These are phyloP conservation scores for Suillus subluteus DNA, from an alignment of 768 basidiomycete genomes.

Conservation along the genomic window DNA sequence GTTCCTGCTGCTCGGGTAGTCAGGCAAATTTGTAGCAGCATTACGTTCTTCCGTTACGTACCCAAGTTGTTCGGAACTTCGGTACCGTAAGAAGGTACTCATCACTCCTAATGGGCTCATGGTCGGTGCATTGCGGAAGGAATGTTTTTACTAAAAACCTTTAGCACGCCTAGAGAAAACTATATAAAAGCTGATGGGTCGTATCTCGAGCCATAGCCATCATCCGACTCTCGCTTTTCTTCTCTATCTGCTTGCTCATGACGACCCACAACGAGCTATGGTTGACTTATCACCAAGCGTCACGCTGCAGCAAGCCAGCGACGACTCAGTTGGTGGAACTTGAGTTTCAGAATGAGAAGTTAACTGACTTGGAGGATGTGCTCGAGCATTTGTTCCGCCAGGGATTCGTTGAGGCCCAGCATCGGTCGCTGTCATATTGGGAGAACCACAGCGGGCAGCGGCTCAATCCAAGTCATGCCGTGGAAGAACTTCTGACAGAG, in stretches of 20 bases:
- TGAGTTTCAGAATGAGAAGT: slow-evolving; percentile 42
- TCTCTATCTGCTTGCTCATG: slow-evolving; percentile 14
- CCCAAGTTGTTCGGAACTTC: too few species aligned
- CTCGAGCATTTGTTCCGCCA: slow-evolving; percentile 49
- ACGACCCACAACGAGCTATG: slow-evolving; percentile 46
- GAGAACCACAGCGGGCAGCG: slow-evolving; percentile 43
- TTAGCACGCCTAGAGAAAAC: not conserved
- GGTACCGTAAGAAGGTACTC: too few species aligned
- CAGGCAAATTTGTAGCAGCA: too few species aligned
- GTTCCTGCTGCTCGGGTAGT: too few species aligned
- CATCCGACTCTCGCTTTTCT: slow-evolving; percentile 4
- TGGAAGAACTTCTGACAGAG: slow-evolving; percentile 41
- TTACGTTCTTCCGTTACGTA: too few species aligned
- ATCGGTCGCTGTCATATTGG: slow-evolving; percentile 48
- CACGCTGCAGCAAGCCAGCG: slow-evolving; percentile 42
- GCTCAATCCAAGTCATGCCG: slow-evolving; percentile 36
- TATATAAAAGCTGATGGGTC: slow-evolving; percentile 16
- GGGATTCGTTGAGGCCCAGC: slow-evolving; percentile 49
- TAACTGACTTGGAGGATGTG: slow-evolving; percentile 51
- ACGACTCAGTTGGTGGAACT: slow-evolving; percentile 54
- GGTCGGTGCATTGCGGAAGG: slow-evolving; percentile 2
- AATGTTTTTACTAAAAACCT: not conserved
- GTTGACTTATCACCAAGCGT: slow-evolving; percentile 52
- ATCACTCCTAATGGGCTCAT: not conserved
- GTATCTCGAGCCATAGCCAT: not conserved